Evolutionary conservation across 371 early-diverging fungal genomes (phyloP), one percentile per base, ranked within the genome.

Genomic region (Rhizopus sp.): DNA sequence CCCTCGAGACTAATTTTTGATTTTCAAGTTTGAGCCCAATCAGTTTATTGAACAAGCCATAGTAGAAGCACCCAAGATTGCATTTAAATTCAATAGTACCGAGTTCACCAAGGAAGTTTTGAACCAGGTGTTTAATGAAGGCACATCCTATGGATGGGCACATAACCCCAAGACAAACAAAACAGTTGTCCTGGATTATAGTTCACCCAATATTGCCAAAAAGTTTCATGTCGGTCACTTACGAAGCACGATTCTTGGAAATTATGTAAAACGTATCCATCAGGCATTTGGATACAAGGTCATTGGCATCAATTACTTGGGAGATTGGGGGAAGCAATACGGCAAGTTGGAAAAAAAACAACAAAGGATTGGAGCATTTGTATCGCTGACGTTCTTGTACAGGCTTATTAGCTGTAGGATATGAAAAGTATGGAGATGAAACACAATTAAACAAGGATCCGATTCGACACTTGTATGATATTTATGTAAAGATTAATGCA

Each of bases 321-420:
- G 99, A 38, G 99, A 99, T 78, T 99, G 99, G 99, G 99, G 99
- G 49, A 99, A 99, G 70, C 99, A 99, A 75, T 99, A 97, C 78
- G 99, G 84, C 79, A 73, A 61, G 61, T 10, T 3, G 3, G 38
- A 31, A 16, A 29, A 50, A 34, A 12, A 42, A 17, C 16, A 31
- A 30, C 3, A 23, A 17, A 7, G 4, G 4, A 1, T 2, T 23
- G 23, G 23, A 30, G 23, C 23, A 23, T 23, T 23, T 23, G 23
- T 23, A 23, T 23, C 23, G 23, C 23, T 23, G 23, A 23, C 23
- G 23, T 23, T 23, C 23, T 23, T 23, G 23, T 23, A 16, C 48
- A 79, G 82, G 95, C 33, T 77, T 99, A 51, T 80, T 99, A 62
- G 97, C 98, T 10, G 84, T 99, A 38, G 99, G 99, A 15, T 99